phyloP scores from a whole-genome alignment of 2,329 filamentous ascomycete genomes.

The Paecilomyces sp. region DNA sequence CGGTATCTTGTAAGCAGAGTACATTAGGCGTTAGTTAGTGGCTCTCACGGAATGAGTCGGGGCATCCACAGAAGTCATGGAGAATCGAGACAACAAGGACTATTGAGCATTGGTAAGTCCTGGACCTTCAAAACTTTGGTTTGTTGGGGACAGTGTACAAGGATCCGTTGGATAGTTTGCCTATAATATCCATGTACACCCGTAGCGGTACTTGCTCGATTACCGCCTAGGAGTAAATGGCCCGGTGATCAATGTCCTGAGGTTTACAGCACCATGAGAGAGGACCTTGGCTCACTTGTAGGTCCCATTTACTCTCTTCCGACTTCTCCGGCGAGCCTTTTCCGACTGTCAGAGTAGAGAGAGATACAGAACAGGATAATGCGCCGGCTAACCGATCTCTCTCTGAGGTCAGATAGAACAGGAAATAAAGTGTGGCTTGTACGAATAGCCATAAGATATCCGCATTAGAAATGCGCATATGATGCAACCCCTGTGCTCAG shows the following conservation, averaged over 20 bases:
- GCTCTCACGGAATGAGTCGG: background rate
- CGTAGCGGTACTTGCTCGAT: background rate
- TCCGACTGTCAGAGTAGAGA: background rate
- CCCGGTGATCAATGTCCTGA: background rate
- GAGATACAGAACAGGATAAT: background rate
- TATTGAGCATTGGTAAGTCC: background rate
- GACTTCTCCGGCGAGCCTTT: background rate
- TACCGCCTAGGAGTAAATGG: background rate
- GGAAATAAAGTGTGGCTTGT: background rate
- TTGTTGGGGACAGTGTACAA: background rate
- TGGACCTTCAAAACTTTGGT: background rate
- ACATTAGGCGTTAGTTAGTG: background rate
- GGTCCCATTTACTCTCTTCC: too few relatives aligned
- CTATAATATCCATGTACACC: background rate
- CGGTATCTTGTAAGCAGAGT: background rate
- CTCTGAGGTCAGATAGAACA: background rate
- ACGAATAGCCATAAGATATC: background rate
- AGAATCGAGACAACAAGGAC: background rate
- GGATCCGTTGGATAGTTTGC: background rate
- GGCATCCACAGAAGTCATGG: background rate
- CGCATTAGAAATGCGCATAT: background rate
- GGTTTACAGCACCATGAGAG: background rate
- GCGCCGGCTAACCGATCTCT: background rate
- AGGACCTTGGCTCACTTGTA: background rate
- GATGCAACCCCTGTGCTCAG: background rate